Evolutionary conservation across 805 yeast species (phyloP), one percentile per base, ranked within the genome.

Genomic region (Pichia californica): DNA sequence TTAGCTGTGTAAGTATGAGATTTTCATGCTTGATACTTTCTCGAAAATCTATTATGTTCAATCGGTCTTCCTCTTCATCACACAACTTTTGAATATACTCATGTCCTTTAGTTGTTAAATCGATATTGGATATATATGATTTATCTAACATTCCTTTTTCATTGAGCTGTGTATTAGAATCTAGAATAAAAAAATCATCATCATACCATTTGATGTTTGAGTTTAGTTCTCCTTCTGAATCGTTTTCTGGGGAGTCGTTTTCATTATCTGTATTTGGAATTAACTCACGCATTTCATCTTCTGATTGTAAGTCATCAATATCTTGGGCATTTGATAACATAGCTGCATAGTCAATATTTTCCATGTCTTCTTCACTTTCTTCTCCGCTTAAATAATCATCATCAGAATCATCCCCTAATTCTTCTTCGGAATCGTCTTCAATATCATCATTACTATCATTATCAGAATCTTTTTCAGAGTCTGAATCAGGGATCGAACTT

Each of bases 391-490:
- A n/a, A 40, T 64, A n/a, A 11, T 21, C 62, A 14, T 58, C 66
- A 33, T 65, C 63, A 13, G 3, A 15, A 15, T 59, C 63, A 13
- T 59, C 64, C 31, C 64, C 63, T 14, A 57, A 62, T 25, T 59
- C 65, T 30, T 66, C 70, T 23, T 46, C 59, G 7, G 52, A 66
- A 34, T 62, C 66, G 23, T 68, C 72, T 37, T 63, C 68, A 46
- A 62, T 57, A 1, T 55, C 65, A 35, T 61, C 27, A 25, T 25
- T 25, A n/a, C n/a, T 3, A 23, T 23, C 6, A 23, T 23, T 23
- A 7, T 23, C 25, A 23, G 6, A 7, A 23, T 23, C 4, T 7
- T 23, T 23, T 23, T 23, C 9, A 7, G 3, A 2, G 25, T 7
- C 4, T 23, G 6, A 2, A 7, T 23, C 25, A 23, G 9, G 9